Evolutionary conservation across 169 alveolate species (phyloP).

Genomic region (Plasmodium ovale): DNA sequence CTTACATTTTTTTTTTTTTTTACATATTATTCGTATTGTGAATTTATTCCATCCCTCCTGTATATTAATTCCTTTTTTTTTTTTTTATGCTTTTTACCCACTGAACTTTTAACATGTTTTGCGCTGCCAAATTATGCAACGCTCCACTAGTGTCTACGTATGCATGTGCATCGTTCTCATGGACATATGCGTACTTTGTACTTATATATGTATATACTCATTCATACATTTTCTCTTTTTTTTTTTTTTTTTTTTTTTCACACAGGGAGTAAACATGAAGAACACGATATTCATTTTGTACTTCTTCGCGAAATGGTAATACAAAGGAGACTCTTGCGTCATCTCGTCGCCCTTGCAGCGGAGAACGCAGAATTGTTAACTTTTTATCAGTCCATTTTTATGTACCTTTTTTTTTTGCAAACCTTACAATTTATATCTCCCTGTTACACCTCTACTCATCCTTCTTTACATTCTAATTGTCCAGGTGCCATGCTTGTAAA

Average conservation of each 20-base stretch:
- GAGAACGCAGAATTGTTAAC: no score
- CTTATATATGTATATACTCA: not conserved
- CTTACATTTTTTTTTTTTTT: not conserved
- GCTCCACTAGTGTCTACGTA: not conserved
- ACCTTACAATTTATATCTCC: not conserved
- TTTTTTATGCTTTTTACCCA: not conserved
- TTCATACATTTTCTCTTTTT: not conserved
- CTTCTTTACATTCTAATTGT: not conserved
- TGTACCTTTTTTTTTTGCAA: not conserved
- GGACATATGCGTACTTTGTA: not conserved
- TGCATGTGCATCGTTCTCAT: not conserved
- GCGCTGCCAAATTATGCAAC: not conserved
- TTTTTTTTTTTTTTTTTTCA: not conserved
- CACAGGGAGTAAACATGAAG: constrained; percentile 28
- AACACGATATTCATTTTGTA: constrained; percentile 37
- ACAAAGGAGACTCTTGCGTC: not conserved
- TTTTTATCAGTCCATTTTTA: no score
- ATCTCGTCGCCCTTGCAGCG: no score
- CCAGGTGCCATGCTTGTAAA: constrained; percentile 74
- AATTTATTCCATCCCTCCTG: no score
- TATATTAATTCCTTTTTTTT: no score
- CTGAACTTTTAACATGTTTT: not conserved
- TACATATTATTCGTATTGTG: not conserved
- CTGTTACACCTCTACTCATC: not conserved
- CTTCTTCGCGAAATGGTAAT: constrained; percentile 69